Conservation (phyloP, 1,139 yeast species). For the Lodderomyces margitis region DNA sequence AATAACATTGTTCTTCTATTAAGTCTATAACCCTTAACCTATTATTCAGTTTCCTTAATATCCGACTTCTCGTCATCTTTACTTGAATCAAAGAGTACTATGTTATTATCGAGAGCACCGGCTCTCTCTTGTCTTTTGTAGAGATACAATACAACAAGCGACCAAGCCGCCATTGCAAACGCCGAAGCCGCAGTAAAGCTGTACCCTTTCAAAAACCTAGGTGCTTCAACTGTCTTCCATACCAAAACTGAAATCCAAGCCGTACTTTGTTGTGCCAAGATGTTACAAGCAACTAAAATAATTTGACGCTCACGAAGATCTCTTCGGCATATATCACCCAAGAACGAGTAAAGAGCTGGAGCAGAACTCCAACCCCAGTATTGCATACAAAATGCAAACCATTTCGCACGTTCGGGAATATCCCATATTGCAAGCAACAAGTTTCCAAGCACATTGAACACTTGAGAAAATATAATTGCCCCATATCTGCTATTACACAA, state of each 20-base stretch:
- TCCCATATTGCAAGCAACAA: slow-evolving; percentile 46
- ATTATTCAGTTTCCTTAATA: background rate
- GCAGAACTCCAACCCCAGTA: slow-evolving; percentile 53
- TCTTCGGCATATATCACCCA: slow-evolving; percentile 43
- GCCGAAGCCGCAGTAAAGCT: slow-evolving; percentile 54
- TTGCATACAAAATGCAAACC: slow-evolving; percentile 49
- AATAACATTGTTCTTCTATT: too few species aligned
- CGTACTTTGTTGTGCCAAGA: slow-evolving; percentile 42
- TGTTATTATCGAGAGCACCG: slow-evolving; percentile 52
- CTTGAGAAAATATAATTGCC: slow-evolving; percentile 55
- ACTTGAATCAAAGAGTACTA: slow-evolving; percentile 44
- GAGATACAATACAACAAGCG: slow-evolving; percentile 51
- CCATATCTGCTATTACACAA: slow-evolving; percentile 54
- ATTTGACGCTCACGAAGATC: slow-evolving; percentile 46
- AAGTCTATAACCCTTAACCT: background rate
- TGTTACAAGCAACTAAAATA: slow-evolving; percentile 43
- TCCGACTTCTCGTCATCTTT: slow-evolving; percentile 7
- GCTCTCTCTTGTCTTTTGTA: slow-evolving; percentile 58
- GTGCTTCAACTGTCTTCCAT: slow-evolving; percentile 46
- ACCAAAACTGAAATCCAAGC: slow-evolving; percentile 48
- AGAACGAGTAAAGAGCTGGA: slow-evolving; percentile 47
- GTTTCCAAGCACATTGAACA: slow-evolving; percentile 40
- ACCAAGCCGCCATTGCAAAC: slow-evolving; percentile 50
- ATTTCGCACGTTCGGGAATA: slow-evolving; percentile 42
- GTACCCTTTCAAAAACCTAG: slow-evolving; percentile 39